Conservation (phyloP, 768 basidiomycete genomes). For the Rhizopogon vulgaris region DNA sequence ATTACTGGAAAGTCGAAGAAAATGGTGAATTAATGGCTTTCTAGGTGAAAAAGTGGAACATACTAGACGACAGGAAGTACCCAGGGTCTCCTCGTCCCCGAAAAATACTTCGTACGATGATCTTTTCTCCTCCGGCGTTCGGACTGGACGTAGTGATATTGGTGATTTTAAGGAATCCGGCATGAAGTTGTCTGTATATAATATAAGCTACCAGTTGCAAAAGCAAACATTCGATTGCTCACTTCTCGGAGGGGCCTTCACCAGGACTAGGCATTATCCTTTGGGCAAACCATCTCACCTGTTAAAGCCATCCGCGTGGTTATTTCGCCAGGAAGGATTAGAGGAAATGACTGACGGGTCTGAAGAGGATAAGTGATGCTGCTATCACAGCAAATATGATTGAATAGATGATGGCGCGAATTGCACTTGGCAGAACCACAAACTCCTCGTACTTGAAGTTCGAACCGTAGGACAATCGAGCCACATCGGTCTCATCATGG, state of each 20-base stretch:
- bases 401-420: slow-evolving; percentile 38
- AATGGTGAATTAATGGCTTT: not conserved
- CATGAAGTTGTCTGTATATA: slow-evolving; percentile 42
- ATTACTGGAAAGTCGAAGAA: slow-evolving; percentile 42
- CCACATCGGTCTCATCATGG: slow-evolving; percentile 12
- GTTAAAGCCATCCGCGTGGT: not conserved
- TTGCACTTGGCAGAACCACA: slow-evolving; percentile 30
- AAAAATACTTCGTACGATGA: slow-evolving; percentile 50
- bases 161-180: slow-evolving; percentile 54
- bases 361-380: slow-evolving; percentile 25
- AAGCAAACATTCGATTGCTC: slow-evolving; percentile 18
- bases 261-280: slow-evolving; percentile 47
- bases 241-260: slow-evolving; percentile 62
- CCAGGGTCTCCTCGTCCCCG: slow-evolving; percentile 74
- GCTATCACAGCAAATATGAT: slow-evolving; percentile 20
- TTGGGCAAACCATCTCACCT: slow-evolving; percentile 56
- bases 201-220: not conserved
- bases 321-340: not conserved
- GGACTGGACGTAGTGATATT: slow-evolving; percentile 66
- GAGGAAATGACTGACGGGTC: slow-evolving; percentile 28
- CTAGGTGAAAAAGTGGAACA: slow-evolving; percentile 14
- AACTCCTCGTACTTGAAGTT: slow-evolving; percentile 78
- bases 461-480: slow-evolving; percentile 49
- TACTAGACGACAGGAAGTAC: slow-evolving; percentile 53
- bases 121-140: slow-evolving; percentile 32